phyloP scores from a whole-genome alignment of 305 asterid genomes.

The Rubia balearica region DNA sequence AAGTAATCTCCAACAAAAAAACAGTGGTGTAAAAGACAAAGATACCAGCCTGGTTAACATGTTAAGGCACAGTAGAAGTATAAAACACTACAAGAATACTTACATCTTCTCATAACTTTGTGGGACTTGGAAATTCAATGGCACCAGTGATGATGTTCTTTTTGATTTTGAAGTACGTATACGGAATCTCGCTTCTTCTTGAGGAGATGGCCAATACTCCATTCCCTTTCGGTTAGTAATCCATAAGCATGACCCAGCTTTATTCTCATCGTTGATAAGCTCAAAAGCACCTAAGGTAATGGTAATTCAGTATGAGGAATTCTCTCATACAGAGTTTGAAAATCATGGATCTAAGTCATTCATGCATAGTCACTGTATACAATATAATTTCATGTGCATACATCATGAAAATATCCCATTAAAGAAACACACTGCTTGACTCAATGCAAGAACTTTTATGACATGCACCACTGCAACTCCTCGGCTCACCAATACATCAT shows the following conservation, averaged over 20 bases:
- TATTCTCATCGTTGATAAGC: constrained; percentile 74
- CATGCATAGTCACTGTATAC: not conserved
- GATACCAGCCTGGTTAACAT: not conserved
- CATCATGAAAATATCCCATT: not conserved
- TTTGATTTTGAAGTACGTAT: constrained; percentile 32
- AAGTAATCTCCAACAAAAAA: not conserved
- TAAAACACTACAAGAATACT: constrained; percentile 16
- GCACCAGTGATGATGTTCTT: constrained; percentile 37
- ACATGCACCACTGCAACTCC: constrained; percentile 3
- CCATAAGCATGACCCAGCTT: constrained; percentile 94
- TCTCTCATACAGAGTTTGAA: constrained; percentile 13
- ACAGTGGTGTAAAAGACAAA: not conserved
- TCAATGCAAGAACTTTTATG: not conserved
- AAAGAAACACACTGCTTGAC: not conserved
- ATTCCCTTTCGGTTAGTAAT: constrained; percentile 75
- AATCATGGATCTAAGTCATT: not conserved
- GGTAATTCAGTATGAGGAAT: constrained; percentile 14
- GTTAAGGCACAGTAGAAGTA: not conserved
- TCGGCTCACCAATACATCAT: not conserved
- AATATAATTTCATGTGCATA: not conserved
- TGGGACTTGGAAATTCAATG: constrained; percentile 54
- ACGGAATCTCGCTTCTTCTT: constrained; percentile 70
- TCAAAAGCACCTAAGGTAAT: constrained; percentile 65
- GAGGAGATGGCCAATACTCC: constrained; percentile 92
- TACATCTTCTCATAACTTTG: constrained; percentile 78